Evolutionary conservation across 768 basidiomycete genomes (phyloP).

Genomic region (Auricularia cornea): DNA sequence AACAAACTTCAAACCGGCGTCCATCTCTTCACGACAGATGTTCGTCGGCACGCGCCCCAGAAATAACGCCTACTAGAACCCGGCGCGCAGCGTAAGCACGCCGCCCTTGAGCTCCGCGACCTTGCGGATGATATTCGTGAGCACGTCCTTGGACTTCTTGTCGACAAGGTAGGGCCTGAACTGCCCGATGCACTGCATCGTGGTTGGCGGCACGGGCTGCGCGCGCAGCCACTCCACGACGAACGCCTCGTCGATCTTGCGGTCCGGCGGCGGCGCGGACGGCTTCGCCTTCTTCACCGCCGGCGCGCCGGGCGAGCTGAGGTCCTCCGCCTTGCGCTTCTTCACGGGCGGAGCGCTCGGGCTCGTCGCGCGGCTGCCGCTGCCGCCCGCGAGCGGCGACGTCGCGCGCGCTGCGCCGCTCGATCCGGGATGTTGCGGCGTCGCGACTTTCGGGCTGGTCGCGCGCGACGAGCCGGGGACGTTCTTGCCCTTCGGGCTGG

Average conservation of each 20-base stretch:
- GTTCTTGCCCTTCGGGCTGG: conserved; percentile 51
- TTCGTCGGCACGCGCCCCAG: neutral
- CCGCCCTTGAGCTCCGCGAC: conserved; percentile 66
- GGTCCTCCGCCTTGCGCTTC: neutral
- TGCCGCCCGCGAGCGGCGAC: conserved; percentile 41
- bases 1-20: no score
- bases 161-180: conserved; percentile 70
- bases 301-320: conserved; percentile 3
- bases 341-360: conserved; percentile 22
- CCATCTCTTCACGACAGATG: no score
- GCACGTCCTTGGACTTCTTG: conserved; percentile 58
- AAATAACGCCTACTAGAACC: conserved; percentile 9
- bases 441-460: conserved; percentile 45
- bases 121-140: conserved; percentile 71
- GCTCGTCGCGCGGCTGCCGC: conserved; percentile 44
- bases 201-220: conserved; percentile 53
- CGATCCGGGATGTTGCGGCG: conserved; percentile 7
- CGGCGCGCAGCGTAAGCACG: conserved; percentile 43
- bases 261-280: neutral
- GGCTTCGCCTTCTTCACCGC: no score
- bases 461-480: conserved; percentile 9
- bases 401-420: conserved; percentile 36
- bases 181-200: conserved; percentile 70
- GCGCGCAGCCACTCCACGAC: conserved; percentile 69
- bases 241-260: conserved; percentile 44